Evolutionary conservation across 257 asterid genomes (phyloP).

Genomic region (Datura wrightii): DNA sequence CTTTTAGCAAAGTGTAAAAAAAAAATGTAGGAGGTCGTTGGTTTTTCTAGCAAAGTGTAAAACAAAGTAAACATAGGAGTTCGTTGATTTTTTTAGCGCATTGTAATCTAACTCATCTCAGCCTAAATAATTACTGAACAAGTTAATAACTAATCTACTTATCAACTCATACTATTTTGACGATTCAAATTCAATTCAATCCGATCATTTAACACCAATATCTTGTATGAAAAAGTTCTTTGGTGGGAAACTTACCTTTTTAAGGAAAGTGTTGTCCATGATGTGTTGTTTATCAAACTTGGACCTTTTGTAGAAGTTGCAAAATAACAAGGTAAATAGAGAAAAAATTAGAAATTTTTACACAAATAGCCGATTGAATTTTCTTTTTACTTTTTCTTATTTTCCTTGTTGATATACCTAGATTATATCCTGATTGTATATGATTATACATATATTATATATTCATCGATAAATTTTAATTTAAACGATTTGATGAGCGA

Average conservation of each 20-base stretch:
- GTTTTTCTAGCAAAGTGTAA: too few species aligned
- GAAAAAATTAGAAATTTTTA: background rate
- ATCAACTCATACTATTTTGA: background rate
- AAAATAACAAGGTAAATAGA: background rate
- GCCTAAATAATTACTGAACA: background rate
- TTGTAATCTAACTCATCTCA: background rate
- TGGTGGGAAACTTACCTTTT: background rate
- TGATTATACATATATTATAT: too few species aligned
- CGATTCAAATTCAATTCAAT: background rate
- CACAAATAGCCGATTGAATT: too few species aligned
- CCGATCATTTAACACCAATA: background rate
- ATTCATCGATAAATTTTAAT: too few species aligned
- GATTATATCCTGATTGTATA: too few species aligned
- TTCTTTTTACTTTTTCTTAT: too few species aligned
- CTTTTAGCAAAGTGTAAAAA: too few species aligned
- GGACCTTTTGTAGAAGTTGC: conserved; percentile 5
- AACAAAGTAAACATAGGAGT: too few species aligned
- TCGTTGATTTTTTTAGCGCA: too few species aligned
- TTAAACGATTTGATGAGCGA: too few species aligned
- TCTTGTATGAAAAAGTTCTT: background rate
- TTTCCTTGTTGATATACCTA: too few species aligned
- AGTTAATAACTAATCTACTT: background rate
- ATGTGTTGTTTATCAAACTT: background rate
- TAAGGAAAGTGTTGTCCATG: background rate
- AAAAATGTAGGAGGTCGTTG: too few species aligned